Percentiles rank a stretch among this genome's conserved stretches.
Evolutionary conservation across 73 alveolate species (phyloP).

Genomic region (Symbiodinium pilosum): DNA sequence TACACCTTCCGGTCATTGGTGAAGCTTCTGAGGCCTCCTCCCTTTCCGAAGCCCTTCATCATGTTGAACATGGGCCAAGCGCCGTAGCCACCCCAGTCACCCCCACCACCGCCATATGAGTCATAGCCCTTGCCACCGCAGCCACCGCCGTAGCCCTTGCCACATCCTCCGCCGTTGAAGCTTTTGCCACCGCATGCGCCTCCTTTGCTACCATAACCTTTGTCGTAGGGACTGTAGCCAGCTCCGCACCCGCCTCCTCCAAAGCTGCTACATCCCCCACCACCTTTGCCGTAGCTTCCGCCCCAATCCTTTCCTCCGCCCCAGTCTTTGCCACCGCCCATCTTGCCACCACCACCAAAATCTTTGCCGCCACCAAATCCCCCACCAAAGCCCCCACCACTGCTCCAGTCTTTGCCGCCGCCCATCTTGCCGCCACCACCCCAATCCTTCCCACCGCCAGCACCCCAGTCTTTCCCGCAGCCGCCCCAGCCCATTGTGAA

Average conservation of each 20-base stretch:
- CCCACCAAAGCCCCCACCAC: too few species aligned
- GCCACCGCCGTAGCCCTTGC: constrained; percentile 36
- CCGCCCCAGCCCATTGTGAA: constrained; percentile 84
- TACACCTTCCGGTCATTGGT: constrained; percentile 48
- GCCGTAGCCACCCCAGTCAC: constrained; percentile 82
- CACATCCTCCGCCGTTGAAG: neutral
- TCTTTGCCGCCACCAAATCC: constrained; percentile 18
- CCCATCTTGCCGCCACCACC: constrained; percentile 20
- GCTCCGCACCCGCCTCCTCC: constrained; percentile 35
- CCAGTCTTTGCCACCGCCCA: constrained; percentile 14
- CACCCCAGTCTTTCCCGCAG: constrained; percentile 88
- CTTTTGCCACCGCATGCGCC: constrained; percentile 26
- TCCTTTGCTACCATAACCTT: constrained; percentile 10
- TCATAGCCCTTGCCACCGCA: constrained; percentile 59
- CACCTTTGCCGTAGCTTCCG: neutral
- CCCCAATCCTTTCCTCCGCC: constrained; percentile 21
- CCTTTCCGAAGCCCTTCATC: constrained; percentile 27
- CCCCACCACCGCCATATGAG: constrained; percentile 38
- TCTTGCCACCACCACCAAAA: constrained; percentile 39
- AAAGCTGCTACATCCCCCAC: neutral
- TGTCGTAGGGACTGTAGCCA: neutral
- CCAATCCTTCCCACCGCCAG: constrained; percentile 17
- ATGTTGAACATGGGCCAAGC: constrained; percentile 91
- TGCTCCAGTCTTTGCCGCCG: constrained; percentile 24
- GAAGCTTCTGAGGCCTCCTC: constrained; percentile 44